Evolutionary conservation across 768 basidiomycete genomes (phyloP).

Genomic region (Pleurotus djamor): DNA sequence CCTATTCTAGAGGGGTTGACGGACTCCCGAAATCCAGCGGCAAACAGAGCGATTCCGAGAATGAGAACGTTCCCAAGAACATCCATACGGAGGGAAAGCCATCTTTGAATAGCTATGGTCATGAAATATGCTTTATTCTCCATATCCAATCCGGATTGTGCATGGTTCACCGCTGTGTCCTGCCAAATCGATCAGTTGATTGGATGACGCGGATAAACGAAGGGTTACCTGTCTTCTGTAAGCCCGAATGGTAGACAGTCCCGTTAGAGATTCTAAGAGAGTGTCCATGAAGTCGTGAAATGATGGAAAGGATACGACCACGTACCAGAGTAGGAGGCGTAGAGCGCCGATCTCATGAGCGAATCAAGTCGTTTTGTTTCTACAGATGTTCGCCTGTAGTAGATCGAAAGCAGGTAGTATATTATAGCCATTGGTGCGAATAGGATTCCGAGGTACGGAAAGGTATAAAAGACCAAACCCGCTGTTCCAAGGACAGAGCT

Average conservation of each 20-base stretch:
- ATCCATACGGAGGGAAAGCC: constrained; percentile 64
- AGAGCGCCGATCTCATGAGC: constrained; percentile 54
- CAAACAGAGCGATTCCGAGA: constrained; percentile 69
- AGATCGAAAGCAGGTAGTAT: constrained; percentile 52
- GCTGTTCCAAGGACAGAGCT: constrained; percentile 50
- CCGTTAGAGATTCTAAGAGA: constrained; percentile 55
- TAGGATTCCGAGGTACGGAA: constrained; percentile 65
- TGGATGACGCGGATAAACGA: not conserved
- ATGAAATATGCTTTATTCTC: constrained; percentile 66
- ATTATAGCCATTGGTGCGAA: constrained; percentile 51
- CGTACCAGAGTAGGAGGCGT: constrained; percentile 55
- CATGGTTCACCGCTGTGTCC: constrained; percentile 46
- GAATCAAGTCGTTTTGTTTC: constrained; percentile 68
- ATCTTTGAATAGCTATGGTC: constrained; percentile 63
- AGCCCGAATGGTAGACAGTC: constrained; percentile 60
- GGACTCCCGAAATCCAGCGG: constrained; percentile 53
- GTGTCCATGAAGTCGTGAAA: not conserved
- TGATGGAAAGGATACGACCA: not conserved
- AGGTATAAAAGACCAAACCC: constrained; percentile 63
- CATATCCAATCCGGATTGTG: constrained; percentile 52
- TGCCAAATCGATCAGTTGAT: constrained; percentile 14
- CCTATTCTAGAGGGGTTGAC: constrained; percentile 63
- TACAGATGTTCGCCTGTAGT: constrained; percentile 60
- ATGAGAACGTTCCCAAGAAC: constrained; percentile 66
- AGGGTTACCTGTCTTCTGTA: constrained; percentile 49